Evolutionary conservation across 176 grass and related monocot species (phyloP), one percentile per base, ranked within the genome.

Genomic region (Ensete ventricosum): DNA sequence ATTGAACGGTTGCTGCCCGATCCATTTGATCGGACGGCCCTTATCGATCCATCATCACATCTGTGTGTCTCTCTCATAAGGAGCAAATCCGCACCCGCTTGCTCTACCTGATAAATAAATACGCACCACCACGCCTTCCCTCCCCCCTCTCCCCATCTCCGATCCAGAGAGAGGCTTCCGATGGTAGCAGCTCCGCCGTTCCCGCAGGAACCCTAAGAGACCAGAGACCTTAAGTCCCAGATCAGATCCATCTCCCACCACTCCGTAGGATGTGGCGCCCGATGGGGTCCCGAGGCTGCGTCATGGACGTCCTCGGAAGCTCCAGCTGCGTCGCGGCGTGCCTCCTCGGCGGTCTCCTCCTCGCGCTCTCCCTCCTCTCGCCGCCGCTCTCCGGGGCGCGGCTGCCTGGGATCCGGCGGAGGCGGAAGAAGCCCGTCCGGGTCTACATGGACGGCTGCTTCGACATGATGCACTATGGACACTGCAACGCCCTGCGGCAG

Each of bases 401-500:
- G 10, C 50, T 77, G 3, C 80, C 81, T 20, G 23, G 87, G 57
- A 51, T 83, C 14, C 54, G 74, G 49, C 72, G 77, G 25, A 11
- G 52, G 77, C 70, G 66, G 64, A 71, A 22, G 77, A 79, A 54
- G 68, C 94, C 94, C 23, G 83, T 92, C 51, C 81, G 93, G 79
- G 89, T 96, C 19, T 96, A 96, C 85, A 90, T 96, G 89, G 93
- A 96, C 68, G 93, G 93, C 2, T 92, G 93, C 89, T 96, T 96
- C 83, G 89, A 96, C 89, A 96, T 96, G 93, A 96, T 96, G 93
- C 93, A 96, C 89, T 96, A 91, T 82, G 86, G 92, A 2, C 92
- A 96, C 72, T 91, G 92, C 80, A 96, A 96, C 84, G 88, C 88
- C 52, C 81, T 92, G 77, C 78, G 93, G 49, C 94, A 97, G 83